Evolutionary conservation across 2,329 filamentous ascomycete species (phyloP), one percentile per base, ranked within the genome.

Genomic region (Penicillium sp.): DNA sequence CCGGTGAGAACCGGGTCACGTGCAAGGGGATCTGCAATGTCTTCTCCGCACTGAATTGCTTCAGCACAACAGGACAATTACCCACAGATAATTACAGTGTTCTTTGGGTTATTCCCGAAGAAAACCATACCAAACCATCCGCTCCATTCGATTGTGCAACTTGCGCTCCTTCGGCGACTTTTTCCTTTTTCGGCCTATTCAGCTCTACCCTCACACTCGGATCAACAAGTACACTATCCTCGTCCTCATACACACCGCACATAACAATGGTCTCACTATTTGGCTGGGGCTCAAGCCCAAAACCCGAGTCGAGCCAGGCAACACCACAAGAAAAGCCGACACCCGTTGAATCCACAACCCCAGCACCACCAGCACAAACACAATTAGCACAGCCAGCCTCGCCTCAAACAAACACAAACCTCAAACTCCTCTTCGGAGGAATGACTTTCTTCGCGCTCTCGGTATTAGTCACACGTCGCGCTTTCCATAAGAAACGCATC

Each of bases 381-480:
- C 55, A 59, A 60, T 8, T 53, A 55, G 22, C 37, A 1, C 62
- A 56, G 49, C 54, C 48, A 55, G 46, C 54, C 22, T 25, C 42
- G 40, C 37, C 53, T 28, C 50, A 55, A 52, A 57, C 66, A 37
- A 61, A 57, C 51, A 66, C 71, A 25, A 68, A 71, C 62, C 61
- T 69, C 41, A 75, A 75, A 58, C 73, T 96, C 56, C 88, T 94
- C 73, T 79, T 87, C 64, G 85, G 87, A 58, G 93, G 93, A 40
- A 82, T 89, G 11, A 80, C 84, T 53, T 95, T 96, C 75, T 83
- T 95, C 61, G 77, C 84, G 22, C 80, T 91, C 60, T 90, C 91
- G 1, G 78, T 88, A 1, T 69, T 87, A 52, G 78, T 96, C 30
- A 89, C 90, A 1, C 82, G 88, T 30, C 85, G 92, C 48, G 82